Base-by-base conservation (phyloP, 1,284 basidiomycete genomes). In the Peniophora sp. region DNA sequence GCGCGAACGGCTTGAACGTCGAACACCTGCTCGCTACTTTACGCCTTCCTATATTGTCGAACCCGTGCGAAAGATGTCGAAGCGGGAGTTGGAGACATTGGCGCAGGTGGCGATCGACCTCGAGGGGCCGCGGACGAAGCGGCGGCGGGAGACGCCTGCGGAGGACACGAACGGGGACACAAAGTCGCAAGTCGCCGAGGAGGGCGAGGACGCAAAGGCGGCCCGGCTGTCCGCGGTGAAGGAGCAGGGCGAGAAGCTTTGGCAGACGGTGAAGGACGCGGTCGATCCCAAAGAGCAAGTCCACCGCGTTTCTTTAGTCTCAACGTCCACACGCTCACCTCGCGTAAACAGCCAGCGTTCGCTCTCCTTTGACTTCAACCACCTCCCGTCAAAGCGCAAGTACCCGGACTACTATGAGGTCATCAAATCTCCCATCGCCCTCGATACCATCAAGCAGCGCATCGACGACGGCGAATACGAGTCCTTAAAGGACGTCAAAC, bases 401-500 rank as follows among this genome's bases (percentile, higher is more conserved):
- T 93, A 95, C 66, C 84, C 92, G n/a, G 93, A 96, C 72, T 97
- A 97, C 70, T 97, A 93, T 64, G 73, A 81, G 45, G 72, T 82
- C 52, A 89, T 89, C 62, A 76, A 74, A 24, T 74, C 78, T 44
- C 94, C 94, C 32, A 85, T 96, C 57, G 83, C 91, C 23, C 74
- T 97, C 50, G 85, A 91, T 48, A 87, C 95, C 57, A 91, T 97
- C 68, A 89, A 88, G 75, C 79, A 76, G 57, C 78, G 83, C 60
- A 77, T 96, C 48, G 79, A 89, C 47, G 69, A 71, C 44, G 70
- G 76, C 51, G 63, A 62, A 34, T 97, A 96, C 64, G 60, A 73
- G 14, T 75, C 81, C 6, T 73, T 91, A 39, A 79, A 87, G 47
- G 81, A 79, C 24, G 83, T 93, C 62, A 85, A 79, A 59, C 74